Percentiles rank a stretch among this genome's conserved stretches.
phyloP scores from a whole-genome alignment of 768 basidiomycete genomes.

The Dentipellis fragilis region DNA sequence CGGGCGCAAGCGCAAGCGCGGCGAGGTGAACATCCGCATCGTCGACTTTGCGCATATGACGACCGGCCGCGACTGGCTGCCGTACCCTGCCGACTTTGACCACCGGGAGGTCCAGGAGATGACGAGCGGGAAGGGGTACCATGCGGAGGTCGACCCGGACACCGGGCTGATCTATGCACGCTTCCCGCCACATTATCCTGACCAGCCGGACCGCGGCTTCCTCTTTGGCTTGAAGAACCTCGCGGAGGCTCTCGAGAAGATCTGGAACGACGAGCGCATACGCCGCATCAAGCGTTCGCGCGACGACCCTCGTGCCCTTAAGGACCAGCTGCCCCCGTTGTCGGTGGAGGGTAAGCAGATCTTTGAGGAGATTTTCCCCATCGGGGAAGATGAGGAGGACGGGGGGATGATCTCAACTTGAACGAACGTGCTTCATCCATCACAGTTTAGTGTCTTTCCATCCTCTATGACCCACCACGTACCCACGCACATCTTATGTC shows the following conservation, averaged over 20 bases:
- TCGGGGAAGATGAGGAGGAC: slow-evolving; percentile 51
- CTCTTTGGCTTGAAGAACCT: slow-evolving; percentile 83
- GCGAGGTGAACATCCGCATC: slow-evolving; percentile 90
- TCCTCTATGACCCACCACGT: not conserved
- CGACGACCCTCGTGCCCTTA: slow-evolving; percentile 41
- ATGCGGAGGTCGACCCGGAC: slow-evolving; percentile 70
- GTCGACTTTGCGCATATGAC: slow-evolving; percentile 99
- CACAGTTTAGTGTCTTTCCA: not conserved
- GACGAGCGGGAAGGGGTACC: slow-evolving; percentile 61
- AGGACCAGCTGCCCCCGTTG: slow-evolving; percentile 51
- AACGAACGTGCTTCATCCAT: slow-evolving; percentile 5
- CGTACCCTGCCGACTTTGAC: slow-evolving; percentile 41
- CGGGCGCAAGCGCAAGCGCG: slow-evolving; percentile 61
- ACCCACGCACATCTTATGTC: not conserved
- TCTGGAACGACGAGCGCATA: slow-evolving; percentile 82
- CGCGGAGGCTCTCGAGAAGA: slow-evolving; percentile 62
- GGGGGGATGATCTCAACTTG: slow-evolving; percentile 70
- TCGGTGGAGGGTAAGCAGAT: slow-evolving; percentile 68
- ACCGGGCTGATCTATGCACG: slow-evolving; percentile 83
- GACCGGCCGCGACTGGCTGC: slow-evolving; percentile 85
- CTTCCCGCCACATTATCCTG: slow-evolving; percentile 87
- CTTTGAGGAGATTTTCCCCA: slow-evolving; percentile 60
- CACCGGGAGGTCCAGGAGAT: slow-evolving; percentile 32
- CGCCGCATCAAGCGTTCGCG: slow-evolving; percentile 42
- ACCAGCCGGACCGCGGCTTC: slow-evolving; percentile 90